A percentile compares a stretch with the other conserved stretches of the same genome.
phyloP scores from a whole-genome alignment of 495 filamentous ascomycete species.

The Elaphomyces granulatus region DNA sequence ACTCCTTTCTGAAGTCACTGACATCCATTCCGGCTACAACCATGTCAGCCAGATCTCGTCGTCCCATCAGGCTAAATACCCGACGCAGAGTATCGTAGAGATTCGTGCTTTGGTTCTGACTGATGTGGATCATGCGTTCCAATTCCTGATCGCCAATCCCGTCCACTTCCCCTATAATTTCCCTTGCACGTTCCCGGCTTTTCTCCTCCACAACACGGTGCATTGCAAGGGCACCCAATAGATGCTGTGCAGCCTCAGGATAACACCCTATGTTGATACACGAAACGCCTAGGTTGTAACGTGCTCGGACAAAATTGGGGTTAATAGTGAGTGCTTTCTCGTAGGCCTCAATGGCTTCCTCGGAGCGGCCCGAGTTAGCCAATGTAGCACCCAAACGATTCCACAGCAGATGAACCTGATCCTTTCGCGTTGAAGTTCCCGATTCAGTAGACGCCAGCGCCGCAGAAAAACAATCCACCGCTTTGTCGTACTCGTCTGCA shows the following conservation, averaged over 20 bases:
- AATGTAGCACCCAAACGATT: slow-evolving; percentile 94
- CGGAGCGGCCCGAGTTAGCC: slow-evolving; percentile 80
- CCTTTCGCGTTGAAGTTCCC: slow-evolving; percentile 56
- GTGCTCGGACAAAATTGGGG: slow-evolving; percentile 89
- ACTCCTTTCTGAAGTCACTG: slow-evolving; percentile 69
- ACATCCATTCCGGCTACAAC: slow-evolving; percentile 84
- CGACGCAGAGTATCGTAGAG: slow-evolving; percentile 82
- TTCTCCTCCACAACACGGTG: slow-evolving; percentile 85
- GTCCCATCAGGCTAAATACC: slow-evolving; percentile 88
- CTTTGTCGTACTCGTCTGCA: slow-evolving; percentile 93
- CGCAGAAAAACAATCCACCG: slow-evolving; percentile 92
- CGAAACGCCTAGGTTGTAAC: slow-evolving; percentile 90
- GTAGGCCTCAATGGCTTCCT: slow-evolving; percentile 95
- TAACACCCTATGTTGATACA: slow-evolving; percentile 98
- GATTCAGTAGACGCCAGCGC: slow-evolving; percentile 72
- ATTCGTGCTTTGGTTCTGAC: slow-evolving; percentile 92
- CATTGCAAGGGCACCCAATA: slow-evolving; percentile 92
- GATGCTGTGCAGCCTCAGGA: slow-evolving; percentile 81
- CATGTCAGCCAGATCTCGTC: slow-evolving; percentile 73
- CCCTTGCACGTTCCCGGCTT: slow-evolving; percentile 63
- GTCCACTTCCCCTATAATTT: slow-evolving; percentile 54
- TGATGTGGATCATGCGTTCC: slow-evolving; percentile 57
- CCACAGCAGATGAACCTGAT: slow-evolving; percentile 87
- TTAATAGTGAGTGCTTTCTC: slow-evolving; percentile 77
- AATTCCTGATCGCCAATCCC: slow-evolving; percentile 52